Evolutionary conservation across 768 basidiomycete genomes (phyloP).

Genomic region (Suillus luteus): DNA sequence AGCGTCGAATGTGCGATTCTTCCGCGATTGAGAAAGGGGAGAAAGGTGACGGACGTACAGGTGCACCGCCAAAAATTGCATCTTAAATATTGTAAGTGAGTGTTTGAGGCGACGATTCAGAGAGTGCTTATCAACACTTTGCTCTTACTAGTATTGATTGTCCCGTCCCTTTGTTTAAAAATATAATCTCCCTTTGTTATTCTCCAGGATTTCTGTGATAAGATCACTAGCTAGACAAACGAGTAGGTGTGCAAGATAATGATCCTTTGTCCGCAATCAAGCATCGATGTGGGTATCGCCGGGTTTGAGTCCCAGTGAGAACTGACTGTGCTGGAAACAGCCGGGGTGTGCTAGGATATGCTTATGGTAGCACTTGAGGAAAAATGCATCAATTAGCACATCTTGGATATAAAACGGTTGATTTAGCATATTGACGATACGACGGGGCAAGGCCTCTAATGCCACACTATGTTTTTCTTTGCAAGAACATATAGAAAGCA

Average conservation of each 20-base stretch:
- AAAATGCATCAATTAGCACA: too few relatives aligned
- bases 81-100: background rate
- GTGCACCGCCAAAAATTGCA: slow-evolving; percentile 29
- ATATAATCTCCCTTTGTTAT: background rate
- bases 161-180: background rate
- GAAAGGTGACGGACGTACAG: slow-evolving; percentile 27
- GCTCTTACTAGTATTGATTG: background rate
- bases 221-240: background rate
- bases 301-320: background rate
- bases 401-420: too few relatives aligned
- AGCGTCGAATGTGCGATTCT: background rate
- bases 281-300: background rate
- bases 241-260: background rate
- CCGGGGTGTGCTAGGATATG: too few relatives aligned
- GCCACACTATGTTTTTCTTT: too few relatives aligned
- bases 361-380: too few relatives aligned
- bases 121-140: background rate
- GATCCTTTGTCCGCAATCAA: background rate
- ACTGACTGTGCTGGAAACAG: too few relatives aligned
- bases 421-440: too few relatives aligned
- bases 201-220: background rate
- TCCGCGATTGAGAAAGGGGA: background rate
- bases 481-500: too few relatives aligned
- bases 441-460: too few relatives aligned
- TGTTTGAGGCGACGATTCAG: background rate